These are phyloP conservation scores for Ceratobasidium sp. DNA, from an alignment of 1,284 basidiomycete genomes.

Conservation along the genomic window DNA sequence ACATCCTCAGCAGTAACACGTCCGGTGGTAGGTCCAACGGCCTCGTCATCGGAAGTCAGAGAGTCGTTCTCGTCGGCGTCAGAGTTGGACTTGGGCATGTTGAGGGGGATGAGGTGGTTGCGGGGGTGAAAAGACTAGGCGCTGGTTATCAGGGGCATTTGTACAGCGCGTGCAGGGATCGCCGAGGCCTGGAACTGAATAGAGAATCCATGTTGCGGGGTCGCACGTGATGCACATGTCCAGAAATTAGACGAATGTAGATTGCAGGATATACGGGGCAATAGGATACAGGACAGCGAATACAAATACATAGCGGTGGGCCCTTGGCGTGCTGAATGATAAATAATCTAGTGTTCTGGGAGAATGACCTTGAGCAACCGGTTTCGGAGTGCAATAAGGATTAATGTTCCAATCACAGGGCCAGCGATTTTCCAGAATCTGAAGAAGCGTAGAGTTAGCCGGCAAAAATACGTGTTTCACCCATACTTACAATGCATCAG, in stretches of 20 bases:
- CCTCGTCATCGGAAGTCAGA: constrained; percentile 36
- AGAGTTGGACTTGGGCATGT: constrained; percentile 39
- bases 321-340: too few species aligned
- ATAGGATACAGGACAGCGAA: neutral
- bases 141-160: neutral
- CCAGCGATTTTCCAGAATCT: constrained; percentile 31
- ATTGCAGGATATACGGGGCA: neutral
- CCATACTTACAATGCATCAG: constrained; percentile 16
- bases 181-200: neutral
- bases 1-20: constrained; percentile 4
- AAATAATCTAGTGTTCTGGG: neutral
- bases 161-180: constrained; percentile 11
- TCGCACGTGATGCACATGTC: neutral
- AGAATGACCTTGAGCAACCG: constrained; percentile 10
- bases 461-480: neutral
- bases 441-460: neutral
- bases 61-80: constrained; percentile 37
- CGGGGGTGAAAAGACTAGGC: neutral
- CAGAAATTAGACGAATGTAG: neutral
- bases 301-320: too few species aligned
- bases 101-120: neutral
- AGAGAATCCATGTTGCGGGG: neutral
- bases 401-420: constrained; percentile 7
- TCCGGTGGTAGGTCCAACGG: constrained; percentile 21
- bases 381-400: constrained; percentile 10